Percentiles rank a stretch among this genome's conserved stretches.
Conservation (phyloP, 371 early-diverging fungal species). For the Saksenaea vasiformis region DNA sequence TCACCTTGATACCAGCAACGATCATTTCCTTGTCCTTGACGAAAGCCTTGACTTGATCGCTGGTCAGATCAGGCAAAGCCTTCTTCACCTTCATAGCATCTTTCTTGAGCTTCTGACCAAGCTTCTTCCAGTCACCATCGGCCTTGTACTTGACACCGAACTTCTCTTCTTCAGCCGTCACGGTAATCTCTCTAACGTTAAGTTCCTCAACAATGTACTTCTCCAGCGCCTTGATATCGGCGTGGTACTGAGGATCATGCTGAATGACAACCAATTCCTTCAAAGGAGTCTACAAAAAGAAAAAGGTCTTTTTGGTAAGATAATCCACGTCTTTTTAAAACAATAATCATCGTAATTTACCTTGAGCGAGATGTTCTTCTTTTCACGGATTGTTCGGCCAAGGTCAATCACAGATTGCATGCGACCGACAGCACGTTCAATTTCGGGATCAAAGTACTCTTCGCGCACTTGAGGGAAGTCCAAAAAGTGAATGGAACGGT, state of each 20-base stretch:
- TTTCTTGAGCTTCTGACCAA: constrained; percentile 90
- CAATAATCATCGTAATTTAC: constrained; percentile 22
- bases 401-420: constrained; percentile 98
- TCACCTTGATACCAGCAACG: constrained; percentile 82
- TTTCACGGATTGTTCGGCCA: constrained; percentile 95
- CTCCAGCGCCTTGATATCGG: constrained; percentile 84
- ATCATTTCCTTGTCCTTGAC: constrained; percentile 65
- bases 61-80: constrained; percentile 78
- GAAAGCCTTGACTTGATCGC: constrained; percentile 84
- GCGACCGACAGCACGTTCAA: constrained; percentile 92
- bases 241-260: constrained; percentile 83
- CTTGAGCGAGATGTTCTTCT: constrained; percentile 92
- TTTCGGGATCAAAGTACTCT: constrained; percentile 94
- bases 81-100: constrained; percentile 88
- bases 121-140: constrained; percentile 87
- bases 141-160: constrained; percentile 93
- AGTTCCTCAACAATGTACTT: constrained; percentile 94
- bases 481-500: constrained; percentile 91
- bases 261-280: constrained; percentile 94
- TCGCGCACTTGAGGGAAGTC: constrained; percentile 90
- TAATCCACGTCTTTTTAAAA: background rate
- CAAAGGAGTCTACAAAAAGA: constrained; percentile 78
- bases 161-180: constrained; percentile 88
- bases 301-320: background rate
- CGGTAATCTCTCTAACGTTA: constrained; percentile 84